Base-by-base conservation (phyloP, 208 protist species). In the Trypanosoma boissoni region DNA sequence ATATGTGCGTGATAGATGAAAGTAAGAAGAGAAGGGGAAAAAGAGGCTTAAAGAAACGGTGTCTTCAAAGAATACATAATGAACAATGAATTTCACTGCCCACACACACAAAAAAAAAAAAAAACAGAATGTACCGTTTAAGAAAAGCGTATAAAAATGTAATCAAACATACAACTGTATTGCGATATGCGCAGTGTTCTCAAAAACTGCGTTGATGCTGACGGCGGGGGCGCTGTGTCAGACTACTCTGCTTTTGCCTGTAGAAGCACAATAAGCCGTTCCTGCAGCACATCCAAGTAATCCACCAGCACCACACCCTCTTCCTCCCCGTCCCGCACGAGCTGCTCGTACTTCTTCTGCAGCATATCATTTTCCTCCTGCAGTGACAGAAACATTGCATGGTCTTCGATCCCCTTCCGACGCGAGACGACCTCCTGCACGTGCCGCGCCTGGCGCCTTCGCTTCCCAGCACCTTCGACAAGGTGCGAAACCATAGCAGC, bases 301-400 rank as follows among this genome's bases (percentile, higher is more conserved):
- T 75, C 71, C 46, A 71, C 46, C 44, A 74, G 70, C 5, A 27
- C 55, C 28, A 59, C 37, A 56, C 58, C 64, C 56, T 72, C 68
- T 37, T 78, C 64, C 44, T 83, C 68, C n/a, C 61, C 55, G 2
- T 50, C 43, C 26, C 50, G 62, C 8, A 78, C 60, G 2, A 65
- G 26, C 34, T 64, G 46, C 29, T 61, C 26, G 23, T 43, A 72
- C 50, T 61, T 63, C 23, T 16, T 34, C 1, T 43, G 51, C 23
- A 72, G 23, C 9, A 27, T 18, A 7, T 1, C 45, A 48, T 65
- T 66, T 23, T 72, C 66, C n/a, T 58, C 52, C 29, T 66, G 55
- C 18, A 64, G 45, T 3, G 57, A 39, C 3, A 44, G 41, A 32
- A 58, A 31, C 31, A 50, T 44, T 21, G 46, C 10, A 18, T 61